Conservation (phyloP, 495 filamentous ascomycete genomes). For the Sordaria brevicollis region DNA sequence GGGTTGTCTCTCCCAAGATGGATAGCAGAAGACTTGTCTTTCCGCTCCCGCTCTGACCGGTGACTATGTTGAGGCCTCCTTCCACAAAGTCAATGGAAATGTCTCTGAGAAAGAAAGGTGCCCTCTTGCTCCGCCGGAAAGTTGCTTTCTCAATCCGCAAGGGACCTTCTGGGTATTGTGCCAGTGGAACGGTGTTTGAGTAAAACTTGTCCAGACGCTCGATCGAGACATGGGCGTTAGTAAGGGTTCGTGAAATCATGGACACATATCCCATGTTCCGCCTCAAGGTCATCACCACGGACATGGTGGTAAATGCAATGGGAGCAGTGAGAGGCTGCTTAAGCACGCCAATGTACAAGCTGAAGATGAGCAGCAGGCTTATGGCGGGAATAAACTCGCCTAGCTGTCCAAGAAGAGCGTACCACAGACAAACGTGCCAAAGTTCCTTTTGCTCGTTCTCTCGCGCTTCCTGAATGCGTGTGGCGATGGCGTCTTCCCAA, state of each 20-base stretch:
- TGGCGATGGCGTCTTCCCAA: constrained; percentile 37
- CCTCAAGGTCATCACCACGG: constrained; percentile 32
- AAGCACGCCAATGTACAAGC: constrained; percentile 29
- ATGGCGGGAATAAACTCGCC: constrained; percentile 31
- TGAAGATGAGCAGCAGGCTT: constrained; percentile 35
- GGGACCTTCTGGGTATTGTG: constrained; percentile 31
- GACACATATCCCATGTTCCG: constrained; percentile 33
- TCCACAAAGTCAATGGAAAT: constrained; percentile 40
- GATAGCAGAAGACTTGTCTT: constrained; percentile 54
- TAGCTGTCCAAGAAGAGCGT: constrained; percentile 20
- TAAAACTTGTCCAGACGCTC: constrained; percentile 38
- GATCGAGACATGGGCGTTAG: constrained; percentile 33
- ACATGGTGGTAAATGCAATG: constrained; percentile 38
- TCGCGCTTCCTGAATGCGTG: constrained; percentile 31
- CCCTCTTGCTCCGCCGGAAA: constrained; percentile 34
- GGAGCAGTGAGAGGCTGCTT: constrained; percentile 34
- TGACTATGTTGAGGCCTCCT: constrained; percentile 41
- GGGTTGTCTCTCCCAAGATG: constrained; percentile 50
- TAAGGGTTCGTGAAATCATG: constrained; percentile 26
- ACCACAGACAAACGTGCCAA: constrained; percentile 34
- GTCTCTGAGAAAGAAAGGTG: constrained; percentile 35
- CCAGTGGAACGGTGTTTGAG: constrained; percentile 27
- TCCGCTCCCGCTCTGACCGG: constrained; percentile 48
- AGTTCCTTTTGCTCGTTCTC: constrained; percentile 35
- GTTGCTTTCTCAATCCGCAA: constrained; percentile 28